A percentile compares a stretch with the other conserved stretches of the same genome.
These are phyloP conservation scores for Fraxinus cuspidata DNA, from an alignment of 257 asterid genomes.

Conservation along the genomic window DNA sequence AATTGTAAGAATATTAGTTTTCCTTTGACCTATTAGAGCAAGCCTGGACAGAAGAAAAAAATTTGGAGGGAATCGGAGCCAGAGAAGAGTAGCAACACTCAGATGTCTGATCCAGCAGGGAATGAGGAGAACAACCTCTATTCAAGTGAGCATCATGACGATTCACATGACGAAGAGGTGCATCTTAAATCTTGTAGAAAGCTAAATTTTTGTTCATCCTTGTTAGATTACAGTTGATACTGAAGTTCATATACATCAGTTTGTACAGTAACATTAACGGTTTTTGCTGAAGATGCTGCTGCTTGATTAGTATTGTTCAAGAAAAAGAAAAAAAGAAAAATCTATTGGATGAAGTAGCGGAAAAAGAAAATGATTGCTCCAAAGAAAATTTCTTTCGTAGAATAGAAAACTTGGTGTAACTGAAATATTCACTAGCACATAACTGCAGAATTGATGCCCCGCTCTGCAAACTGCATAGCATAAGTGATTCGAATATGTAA, in stretches of 20 bases:
- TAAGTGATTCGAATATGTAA: neutral
- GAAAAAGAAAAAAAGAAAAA: neutral
- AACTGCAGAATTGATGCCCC: no score
- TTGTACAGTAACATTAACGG: neutral
- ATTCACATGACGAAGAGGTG: slow-evolving; percentile 84
- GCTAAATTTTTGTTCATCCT: neutral
- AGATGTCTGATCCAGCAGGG: slow-evolving; percentile 48
- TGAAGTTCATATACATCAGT: neutral
- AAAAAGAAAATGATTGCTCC: neutral
- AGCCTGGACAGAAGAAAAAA: slow-evolving; percentile 67
- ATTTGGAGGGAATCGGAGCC: slow-evolving; percentile 63
- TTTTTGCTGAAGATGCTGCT: neutral
- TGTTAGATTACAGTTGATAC: neutral
- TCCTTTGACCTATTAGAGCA: slow-evolving; percentile 44
- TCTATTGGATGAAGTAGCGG: neutral
- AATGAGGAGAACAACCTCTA: slow-evolving; percentile 59
- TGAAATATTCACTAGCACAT: neutral
- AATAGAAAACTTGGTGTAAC: neutral
- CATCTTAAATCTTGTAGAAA: slow-evolving; percentile 18
- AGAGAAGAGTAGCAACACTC: slow-evolving; percentile 52
- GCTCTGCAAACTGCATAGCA: neutral
- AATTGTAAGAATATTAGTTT: slow-evolving; percentile 9
- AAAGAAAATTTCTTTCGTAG: neutral
- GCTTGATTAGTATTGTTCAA: neutral
- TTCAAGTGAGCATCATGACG: slow-evolving; percentile 60